Evolutionary conservation across 2,329 filamentous ascomycete genomes (phyloP).

Genomic region (Pseudogymnoascus sp.): DNA sequence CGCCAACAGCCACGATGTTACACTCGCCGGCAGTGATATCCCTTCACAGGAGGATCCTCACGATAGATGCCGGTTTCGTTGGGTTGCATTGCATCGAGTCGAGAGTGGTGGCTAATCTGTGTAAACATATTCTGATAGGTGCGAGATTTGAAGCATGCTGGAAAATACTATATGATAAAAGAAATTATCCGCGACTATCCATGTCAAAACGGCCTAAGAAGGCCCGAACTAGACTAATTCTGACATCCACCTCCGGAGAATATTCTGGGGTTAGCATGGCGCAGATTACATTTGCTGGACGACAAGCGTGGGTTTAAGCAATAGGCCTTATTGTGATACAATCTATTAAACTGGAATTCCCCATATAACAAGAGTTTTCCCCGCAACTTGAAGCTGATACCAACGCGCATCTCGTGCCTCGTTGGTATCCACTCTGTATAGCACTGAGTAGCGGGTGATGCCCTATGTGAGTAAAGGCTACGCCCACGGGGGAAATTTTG

Average conservation of each 20-base stretch:
- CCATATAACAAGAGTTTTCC: slow-evolving; percentile 7
- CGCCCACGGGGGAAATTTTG: background rate
- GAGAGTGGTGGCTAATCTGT: background rate
- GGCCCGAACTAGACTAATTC: background rate
- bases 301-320: background rate
- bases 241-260: background rate
- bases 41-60: background rate
- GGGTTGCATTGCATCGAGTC: background rate
- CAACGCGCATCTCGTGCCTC: background rate
- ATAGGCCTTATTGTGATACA: background rate
- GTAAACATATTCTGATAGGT: background rate
- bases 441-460: background rate
- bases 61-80: background rate
- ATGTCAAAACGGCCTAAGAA: background rate
- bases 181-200: background rate
- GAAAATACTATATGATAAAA: background rate
- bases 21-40: background rate
- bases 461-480: background rate
- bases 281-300: background rate
- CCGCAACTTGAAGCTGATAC: slow-evolving; percentile 5
- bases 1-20: slow-evolving; percentile 1
- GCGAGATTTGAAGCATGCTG: background rate
- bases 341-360: background rate
- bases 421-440: background rate
- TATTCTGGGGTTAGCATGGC: background rate